These are phyloP conservation scores for Camelina laxa DNA, from an alignment of 345 rosid species.

Conservation along the genomic window DNA sequence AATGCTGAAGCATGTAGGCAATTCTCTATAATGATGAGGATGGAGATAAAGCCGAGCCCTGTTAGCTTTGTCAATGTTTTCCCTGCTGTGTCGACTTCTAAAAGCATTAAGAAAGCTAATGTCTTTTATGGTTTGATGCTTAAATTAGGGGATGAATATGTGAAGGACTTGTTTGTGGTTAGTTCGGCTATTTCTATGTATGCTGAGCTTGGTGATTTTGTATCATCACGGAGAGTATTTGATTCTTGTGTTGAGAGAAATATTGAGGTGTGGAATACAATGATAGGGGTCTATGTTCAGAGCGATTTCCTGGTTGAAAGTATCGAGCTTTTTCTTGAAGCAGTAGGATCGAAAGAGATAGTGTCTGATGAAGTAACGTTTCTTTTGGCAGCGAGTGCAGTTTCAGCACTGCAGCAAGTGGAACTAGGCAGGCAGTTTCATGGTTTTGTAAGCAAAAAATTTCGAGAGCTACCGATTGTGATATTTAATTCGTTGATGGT, in stretches of 20 bases:
- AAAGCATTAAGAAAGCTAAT: conserved; percentile 55
- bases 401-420: conserved; percentile 70
- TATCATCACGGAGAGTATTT: conserved; percentile 67
- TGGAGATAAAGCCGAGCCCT: conserved; percentile 66
- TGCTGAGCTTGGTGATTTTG: conserved; percentile 72
- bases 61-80: conserved; percentile 82
- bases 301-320: conserved; percentile 54
- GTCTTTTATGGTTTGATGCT: conserved; percentile 68
- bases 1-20: conserved; percentile 56
- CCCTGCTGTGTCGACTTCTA: conserved; percentile 65
- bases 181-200: conserved; percentile 72
- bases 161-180: conserved; percentile 67
- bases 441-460: conserved; percentile 66
- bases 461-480: conserved; percentile 51
- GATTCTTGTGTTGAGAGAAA: conserved; percentile 61
- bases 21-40: conserved; percentile 66
- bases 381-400: conserved; percentile 64
- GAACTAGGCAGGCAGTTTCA: conserved; percentile 68
- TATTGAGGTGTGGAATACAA: conserved; percentile 85
- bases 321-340: conserved; percentile 64
- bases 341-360: conserved; percentile 52
- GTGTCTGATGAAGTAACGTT: conserved; percentile 69
- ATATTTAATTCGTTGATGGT: conserved; percentile 66
- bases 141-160: conserved; percentile 65
- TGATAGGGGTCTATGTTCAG: conserved; percentile 75